Conservation (phyloP, 495 filamentous ascomycete species). For the Trichoderma asperelloides region DNA sequence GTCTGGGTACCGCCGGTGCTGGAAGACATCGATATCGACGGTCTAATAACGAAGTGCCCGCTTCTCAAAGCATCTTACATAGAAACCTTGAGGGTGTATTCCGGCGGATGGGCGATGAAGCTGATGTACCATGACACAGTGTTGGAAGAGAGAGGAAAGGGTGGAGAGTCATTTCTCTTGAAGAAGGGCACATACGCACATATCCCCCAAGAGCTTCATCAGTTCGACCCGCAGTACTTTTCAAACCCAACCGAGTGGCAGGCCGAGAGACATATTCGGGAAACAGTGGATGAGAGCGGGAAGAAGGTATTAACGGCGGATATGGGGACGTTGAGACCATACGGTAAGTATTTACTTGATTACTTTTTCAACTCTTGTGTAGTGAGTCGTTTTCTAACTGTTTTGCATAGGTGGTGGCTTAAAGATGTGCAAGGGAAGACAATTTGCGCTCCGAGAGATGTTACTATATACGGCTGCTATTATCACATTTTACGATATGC, state of each 20-base stretch:
- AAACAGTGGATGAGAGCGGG: neutral
- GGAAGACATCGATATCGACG: conserved; percentile 3
- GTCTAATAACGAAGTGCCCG: neutral
- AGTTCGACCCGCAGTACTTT: conserved; percentile 3
- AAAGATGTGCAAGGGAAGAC: conserved; percentile 9
- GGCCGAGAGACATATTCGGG: neutral
- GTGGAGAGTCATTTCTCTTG: neutral
- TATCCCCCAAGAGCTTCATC: conserved; percentile 7
- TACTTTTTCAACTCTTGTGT: neutral
- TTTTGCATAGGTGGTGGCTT: neutral
- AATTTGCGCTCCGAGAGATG: conserved; percentile 7
- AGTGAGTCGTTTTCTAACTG: too few relatives aligned
- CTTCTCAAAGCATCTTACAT: conserved; percentile 9
- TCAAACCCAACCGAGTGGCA: conserved; percentile 8
- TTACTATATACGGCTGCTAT: conserved; percentile 7
- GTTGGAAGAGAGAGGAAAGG: neutral
- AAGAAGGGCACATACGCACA: conserved; percentile 7
- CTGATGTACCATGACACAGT: neutral
- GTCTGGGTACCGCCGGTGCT: conserved; percentile 8
- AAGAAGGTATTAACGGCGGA: neutral
- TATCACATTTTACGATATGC: conserved; percentile 9
- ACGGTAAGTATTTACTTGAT: neutral
- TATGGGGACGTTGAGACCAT: neutral
- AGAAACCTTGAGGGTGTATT: neutral
- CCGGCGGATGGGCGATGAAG: conserved; percentile 3